Base-by-base conservation (phyloP, 1,139 yeast species). In the Suhomyces panamericanus region DNA sequence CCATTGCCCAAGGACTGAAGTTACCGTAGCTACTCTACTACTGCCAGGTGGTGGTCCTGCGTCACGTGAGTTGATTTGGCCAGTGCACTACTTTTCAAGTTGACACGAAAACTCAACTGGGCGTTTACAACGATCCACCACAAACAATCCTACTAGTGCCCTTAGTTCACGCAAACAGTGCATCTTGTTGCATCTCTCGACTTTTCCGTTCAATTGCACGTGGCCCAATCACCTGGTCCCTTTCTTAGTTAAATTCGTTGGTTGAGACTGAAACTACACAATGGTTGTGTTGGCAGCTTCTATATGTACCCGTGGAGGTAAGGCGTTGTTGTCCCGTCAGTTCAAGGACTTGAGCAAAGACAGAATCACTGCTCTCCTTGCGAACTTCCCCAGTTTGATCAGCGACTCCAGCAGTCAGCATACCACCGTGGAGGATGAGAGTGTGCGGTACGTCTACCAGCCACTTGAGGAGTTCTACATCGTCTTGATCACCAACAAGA, bases 391-490 rank as follows among this genome's bases (percentile, higher is more conserved):
- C 42, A 75, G 85, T 51, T 76, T 93, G 58, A 80, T 91, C 48
- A 78, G 88, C 43, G 83, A 79, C 49, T 71, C 80, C 11, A 81
- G 85, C 47, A 78, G 87, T 40, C 96, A 90, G 69, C 96, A 91
- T 64, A 93, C 99, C 39, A 87, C 96, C 6, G 95, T 90, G 34
- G 99, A 95, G 66, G 96, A 89, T 61, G 96, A 87, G 46, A 82
- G 81, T 55, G 95, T 90, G 39, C 83, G 99, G 66, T 95, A 88
- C 63, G 95, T 95, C 42, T 95, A 89, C 68, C 97, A 90, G 66
- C 97, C 99, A 43, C 78, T 95, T 59, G 99, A 95, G 63, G 98
- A 91, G 56, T 82, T 89, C 51, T 93, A 90, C 66, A 87, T 93
- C 61, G 93, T 95, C 36, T 75, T 95, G 59, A 85, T 93, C 61